These are phyloP conservation scores for Macrolepiota dolichaula DNA, from an alignment of 768 basidiomycete genomes.

Conservation along the genomic window DNA sequence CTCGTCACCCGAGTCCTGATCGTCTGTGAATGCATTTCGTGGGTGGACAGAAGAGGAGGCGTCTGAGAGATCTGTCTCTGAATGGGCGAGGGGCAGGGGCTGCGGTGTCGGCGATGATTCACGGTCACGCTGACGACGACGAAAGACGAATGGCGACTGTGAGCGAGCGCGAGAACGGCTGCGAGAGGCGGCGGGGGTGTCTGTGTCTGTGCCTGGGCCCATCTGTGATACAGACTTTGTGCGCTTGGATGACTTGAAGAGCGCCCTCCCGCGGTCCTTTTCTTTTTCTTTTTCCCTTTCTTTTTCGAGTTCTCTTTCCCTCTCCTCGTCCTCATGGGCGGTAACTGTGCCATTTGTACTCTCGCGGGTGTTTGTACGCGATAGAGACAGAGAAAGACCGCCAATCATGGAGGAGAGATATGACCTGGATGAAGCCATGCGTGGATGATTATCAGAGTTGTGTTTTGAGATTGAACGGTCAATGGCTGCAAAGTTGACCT, in stretches of 20 bases:
- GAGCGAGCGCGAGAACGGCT: constrained; percentile 57
- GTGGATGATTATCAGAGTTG: constrained; percentile 17
- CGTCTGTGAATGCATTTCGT: constrained; percentile 59
- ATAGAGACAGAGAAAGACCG: constrained; percentile 60
- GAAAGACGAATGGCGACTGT: constrained; percentile 80
- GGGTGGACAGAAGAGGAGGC: constrained; percentile 54
- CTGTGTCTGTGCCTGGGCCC: constrained; percentile 33
- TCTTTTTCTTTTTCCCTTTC: background rate
- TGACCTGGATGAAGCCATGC: constrained; percentile 44
- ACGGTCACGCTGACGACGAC: constrained; percentile 59
- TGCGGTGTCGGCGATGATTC: constrained; percentile 56
- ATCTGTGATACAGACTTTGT: constrained; percentile 38
- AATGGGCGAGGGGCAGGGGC: constrained; percentile 55
- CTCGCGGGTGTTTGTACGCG: constrained; percentile 45
- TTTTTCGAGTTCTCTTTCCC: background rate
- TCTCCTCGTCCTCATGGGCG: background rate
- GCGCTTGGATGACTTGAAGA: constrained; percentile 37
- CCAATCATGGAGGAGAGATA: constrained; percentile 72
- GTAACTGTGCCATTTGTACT: constrained; percentile 33
- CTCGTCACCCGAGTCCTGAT: constrained; percentile 66
- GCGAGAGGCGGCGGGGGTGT: constrained; percentile 30
- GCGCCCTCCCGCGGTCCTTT: constrained; percentile 54
- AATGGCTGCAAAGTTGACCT: constrained; percentile 46
- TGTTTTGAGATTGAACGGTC: constrained; percentile 40
- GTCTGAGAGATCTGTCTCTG: constrained; percentile 59